Evolutionary conservation across 306 rosid genomes (phyloP), one percentile per base, ranked within the genome.

Genomic region (Cucumis hystrix): DNA sequence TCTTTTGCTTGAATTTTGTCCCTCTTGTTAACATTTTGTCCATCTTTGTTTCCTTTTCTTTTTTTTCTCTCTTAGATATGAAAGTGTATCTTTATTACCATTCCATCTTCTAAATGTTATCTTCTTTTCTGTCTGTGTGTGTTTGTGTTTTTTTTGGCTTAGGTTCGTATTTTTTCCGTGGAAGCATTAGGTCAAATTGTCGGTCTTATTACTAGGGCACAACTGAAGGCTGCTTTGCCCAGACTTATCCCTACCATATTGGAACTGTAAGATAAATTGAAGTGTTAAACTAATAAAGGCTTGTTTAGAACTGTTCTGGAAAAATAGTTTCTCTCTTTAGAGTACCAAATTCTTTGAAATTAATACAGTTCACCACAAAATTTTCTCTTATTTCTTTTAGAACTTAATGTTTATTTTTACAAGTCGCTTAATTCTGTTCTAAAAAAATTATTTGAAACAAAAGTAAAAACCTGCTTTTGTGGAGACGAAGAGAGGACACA

Each of bases 171-270:
- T 67, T 89, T 97, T 63, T 88, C 97, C 70, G 91, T 94, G 76
- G 98, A 94, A 73, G 98, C 98, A 74, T 79, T 94, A 73, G 97
- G 98, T 51, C 97, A 94, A 85, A 91, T 94, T 93, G 97, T 94
- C 76, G 93, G 94, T 76, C 94, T 94, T 75, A 86, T 94, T 78
- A 87, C 94, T 63, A 85, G 98, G 74, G 79, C 88, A 79, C 98
- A 90, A 78, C 79, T 94, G 75, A 94, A 94, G 84, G 88, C 91
- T 18, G 97, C 98, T 84, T 78, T 94, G 81, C 97, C 96, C 49
- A 86, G 96, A 82, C 91, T 94, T 84, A 80, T 94, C 59, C 97
- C 98, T 68, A 91, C 98, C 18, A 90, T 94, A 79, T 84, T 94
- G 91, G 98, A 94, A 56, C 86, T 94, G 98, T 94, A 87, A 86